phyloP scores from a whole-genome alignment of 2,329 filamentous ascomycete genomes.

The Cordyceps farinosa region DNA sequence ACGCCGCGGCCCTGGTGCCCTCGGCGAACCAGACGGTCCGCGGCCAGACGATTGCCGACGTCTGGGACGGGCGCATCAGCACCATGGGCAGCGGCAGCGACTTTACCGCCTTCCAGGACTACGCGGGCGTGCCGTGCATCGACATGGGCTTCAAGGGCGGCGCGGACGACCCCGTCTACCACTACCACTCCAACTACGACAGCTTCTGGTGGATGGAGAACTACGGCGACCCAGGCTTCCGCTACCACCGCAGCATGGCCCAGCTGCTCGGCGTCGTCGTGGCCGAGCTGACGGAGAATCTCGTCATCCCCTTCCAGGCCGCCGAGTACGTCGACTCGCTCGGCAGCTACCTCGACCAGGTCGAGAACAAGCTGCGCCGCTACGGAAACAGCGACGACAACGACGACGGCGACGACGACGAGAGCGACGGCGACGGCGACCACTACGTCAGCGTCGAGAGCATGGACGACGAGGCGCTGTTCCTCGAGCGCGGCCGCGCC shows the following conservation, averaged over 20 bases:
- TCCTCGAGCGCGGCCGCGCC: conserved; percentile 28
- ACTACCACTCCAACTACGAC: conserved; percentile 91
- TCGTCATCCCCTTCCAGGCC: conserved; percentile 62
- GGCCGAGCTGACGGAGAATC: conserved; percentile 57
- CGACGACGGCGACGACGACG: conserved; percentile 1
- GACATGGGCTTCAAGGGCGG: conserved; percentile 57
- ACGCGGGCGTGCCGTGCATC: conserved; percentile 62
- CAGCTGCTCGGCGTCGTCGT: conserved; percentile 62
- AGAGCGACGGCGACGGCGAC: neutral
- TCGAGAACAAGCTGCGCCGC: conserved; percentile 44
- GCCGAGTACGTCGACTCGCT: conserved; percentile 61
- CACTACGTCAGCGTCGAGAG: conserved; percentile 19
- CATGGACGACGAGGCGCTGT: conserved; percentile 28
- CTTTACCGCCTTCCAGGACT: conserved; percentile 73
- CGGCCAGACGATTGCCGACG: conserved; percentile 66
- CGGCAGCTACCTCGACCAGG: conserved; percentile 46
- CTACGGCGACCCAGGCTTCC: conserved; percentile 67
- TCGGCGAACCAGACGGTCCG: conserved; percentile 74
- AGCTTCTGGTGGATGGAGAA: conserved; percentile 85
- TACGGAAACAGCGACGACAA: conserved; percentile 21
- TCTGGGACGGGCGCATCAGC: conserved; percentile 59
- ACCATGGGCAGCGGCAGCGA: conserved; percentile 72
- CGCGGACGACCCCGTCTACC: conserved; percentile 56
- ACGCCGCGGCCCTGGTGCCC: conserved; percentile 59
- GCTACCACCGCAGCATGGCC: conserved; percentile 64